Evolutionary conservation across 1,139 yeast species (phyloP).

Genomic region (Saccharomyces hybrid): DNA sequence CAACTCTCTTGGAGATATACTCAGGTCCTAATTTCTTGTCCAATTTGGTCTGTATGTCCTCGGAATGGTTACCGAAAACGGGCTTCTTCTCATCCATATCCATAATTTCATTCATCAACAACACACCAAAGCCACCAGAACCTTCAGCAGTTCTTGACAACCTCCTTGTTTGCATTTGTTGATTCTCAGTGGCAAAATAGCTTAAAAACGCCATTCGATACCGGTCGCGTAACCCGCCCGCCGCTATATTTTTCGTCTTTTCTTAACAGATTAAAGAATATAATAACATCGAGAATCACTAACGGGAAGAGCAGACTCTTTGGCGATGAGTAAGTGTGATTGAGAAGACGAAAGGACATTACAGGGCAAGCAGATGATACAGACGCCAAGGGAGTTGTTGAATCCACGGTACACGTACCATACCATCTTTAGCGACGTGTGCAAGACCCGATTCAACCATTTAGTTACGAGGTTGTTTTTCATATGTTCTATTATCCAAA

Average conservation of each 20-base stretch:
- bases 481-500: constrained; percentile 29
- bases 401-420: constrained; percentile 32
- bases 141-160: neutral
- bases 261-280: neutral
- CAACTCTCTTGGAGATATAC: constrained; percentile 73
- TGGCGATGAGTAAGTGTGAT: neutral
- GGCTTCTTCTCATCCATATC: constrained; percentile 24
- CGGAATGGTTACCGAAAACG: constrained; percentile 14
- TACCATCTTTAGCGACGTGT: constrained; percentile 35
- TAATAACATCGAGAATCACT: neutral
- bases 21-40: constrained; percentile 82
- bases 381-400: constrained; percentile 9
- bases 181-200: constrained; percentile 1
- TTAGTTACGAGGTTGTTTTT: constrained; percentile 34
- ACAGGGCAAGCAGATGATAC: neutral
- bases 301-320: neutral
- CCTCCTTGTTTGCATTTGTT: neutral
- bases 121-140: neutral
- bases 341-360: neutral
- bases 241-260: neutral
- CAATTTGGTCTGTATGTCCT: constrained; percentile 36
- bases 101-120: constrained; percentile 1
- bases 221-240: constrained; percentile 1
- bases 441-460: constrained; percentile 36
- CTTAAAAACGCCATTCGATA: neutral